A percentile compares a stretch with the other conserved stretches of the same genome.
These are phyloP conservation scores for Brettanomyces nanus DNA, from an alignment of 805 yeast species.

Conservation along the genomic window DNA sequence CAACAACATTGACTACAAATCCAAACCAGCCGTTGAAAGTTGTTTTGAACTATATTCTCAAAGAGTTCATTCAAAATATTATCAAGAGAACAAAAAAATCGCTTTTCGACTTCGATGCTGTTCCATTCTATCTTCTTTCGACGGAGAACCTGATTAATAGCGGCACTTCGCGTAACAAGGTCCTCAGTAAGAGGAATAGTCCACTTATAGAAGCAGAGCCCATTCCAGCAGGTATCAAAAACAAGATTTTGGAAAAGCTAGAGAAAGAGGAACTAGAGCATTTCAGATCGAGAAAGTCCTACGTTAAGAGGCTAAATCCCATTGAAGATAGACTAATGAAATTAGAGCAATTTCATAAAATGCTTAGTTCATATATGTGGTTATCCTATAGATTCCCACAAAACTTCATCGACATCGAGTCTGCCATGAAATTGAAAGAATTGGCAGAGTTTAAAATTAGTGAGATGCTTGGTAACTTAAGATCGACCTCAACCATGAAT, in stretches of 20 bases:
- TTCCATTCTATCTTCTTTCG: conserved; percentile 24
- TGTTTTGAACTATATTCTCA: conserved; percentile 32
- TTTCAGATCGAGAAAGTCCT: conserved; percentile 10
- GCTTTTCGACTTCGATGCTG: conserved; percentile 38
- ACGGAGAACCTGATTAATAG: conserved; percentile 10
- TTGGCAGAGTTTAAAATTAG: conserved; percentile 58
- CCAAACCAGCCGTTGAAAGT: conserved; percentile 17
- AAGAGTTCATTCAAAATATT: conserved; percentile 44
- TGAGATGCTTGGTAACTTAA: conserved; percentile 34
- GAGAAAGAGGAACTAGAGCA: conserved; percentile 10
- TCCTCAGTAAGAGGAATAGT: conserved; percentile 9
- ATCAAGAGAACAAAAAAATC: conserved; percentile 46
- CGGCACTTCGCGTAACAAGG: conserved; percentile 7
- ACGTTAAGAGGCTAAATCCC: conserved; percentile 16
- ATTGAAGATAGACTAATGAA: conserved; percentile 24
- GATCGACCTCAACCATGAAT: conserved; percentile 12
- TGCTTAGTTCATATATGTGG: conserved; percentile 72
- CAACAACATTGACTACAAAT: conserved; percentile 16
- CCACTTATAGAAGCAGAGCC: conserved; percentile 20
- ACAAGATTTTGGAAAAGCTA: conserved; percentile 8
- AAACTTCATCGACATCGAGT: conserved; percentile 64
- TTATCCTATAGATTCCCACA: conserved; percentile 80
- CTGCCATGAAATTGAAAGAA: conserved; percentile 62
- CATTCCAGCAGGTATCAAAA: conserved; percentile 18
- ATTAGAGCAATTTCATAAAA: conserved; percentile 61